Evolutionary conservation across 176 grass and related monocot species (phyloP).

Genomic region (Tuctoria greenei): DNA sequence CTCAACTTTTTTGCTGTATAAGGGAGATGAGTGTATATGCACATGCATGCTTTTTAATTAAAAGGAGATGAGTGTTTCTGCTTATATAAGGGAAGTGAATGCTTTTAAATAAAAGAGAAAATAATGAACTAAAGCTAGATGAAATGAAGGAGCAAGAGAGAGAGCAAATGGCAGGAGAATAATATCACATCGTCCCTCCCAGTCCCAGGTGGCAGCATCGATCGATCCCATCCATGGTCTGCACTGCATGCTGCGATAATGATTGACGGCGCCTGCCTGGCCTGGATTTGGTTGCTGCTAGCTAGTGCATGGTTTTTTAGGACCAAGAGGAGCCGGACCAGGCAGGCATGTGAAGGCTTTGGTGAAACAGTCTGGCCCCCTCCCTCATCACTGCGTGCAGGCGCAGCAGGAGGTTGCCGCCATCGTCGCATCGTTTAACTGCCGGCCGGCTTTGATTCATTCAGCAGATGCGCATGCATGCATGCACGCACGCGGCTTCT

Average conservation of each 20-base stretch:
- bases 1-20: slow-evolving; percentile 12
- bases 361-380: slow-evolving; percentile 27
- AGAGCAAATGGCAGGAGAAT: neutral
- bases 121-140: no score
- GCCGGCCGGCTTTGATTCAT: neutral
- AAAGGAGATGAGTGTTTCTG: no score
- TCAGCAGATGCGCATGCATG: neutral
- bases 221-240: slow-evolving; percentile 6
- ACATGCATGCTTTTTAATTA: neutral
- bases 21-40: neutral
- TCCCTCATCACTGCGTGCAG: slow-evolving; percentile 18
- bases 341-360: neutral
- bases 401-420: neutral
- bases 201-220: slow-evolving; percentile 9
- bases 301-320: neutral
- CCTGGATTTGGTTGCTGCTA: neutral
- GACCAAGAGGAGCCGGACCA: neutral
- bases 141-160: no score
- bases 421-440: neutral
- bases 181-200: neutral
- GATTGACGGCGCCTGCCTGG: neutral
- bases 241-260: slow-evolving; percentile 25
- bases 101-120: no score
- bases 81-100: no score
- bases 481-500: no score